Percentiles rank a stretch among this genome's conserved stretches.
Conservation (phyloP, 2,329 filamentous ascomycete species). For the Fonsecaea erecta region DNA sequence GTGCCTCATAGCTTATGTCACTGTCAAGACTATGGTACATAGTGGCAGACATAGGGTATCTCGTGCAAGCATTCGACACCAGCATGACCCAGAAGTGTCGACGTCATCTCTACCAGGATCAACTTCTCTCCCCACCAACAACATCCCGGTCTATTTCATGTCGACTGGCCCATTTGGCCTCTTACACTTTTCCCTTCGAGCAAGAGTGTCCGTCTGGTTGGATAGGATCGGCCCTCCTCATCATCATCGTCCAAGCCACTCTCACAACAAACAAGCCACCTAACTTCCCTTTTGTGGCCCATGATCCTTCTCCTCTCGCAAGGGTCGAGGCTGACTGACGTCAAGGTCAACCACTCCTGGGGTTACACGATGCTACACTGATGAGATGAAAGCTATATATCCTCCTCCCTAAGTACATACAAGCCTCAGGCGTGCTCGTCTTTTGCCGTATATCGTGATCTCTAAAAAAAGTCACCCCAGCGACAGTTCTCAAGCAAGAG, state of each 20-base stretch:
- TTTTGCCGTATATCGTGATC: no score
- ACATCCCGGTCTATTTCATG: neutral
- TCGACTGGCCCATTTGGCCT: neutral
- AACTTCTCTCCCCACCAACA: no score
- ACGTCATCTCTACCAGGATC: neutral
- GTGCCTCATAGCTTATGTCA: neutral
- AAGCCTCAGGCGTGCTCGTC: no score
- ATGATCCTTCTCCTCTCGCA: no score
- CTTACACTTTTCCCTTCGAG: neutral
- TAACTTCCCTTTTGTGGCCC: neutral
- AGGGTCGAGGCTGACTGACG: neutral
- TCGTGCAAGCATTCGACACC: no score
- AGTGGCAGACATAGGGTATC: no score
- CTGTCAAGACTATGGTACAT: neutral
- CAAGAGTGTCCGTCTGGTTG: neutral
- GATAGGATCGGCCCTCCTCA: no score
- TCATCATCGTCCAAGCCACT: neutral
- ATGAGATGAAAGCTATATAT: neutral
- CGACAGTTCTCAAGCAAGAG: neutral
- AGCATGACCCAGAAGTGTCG: neutral
- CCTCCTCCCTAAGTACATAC: no score
- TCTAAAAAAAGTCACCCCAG: no score
- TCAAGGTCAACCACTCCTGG: neutral
- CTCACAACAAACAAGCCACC: neutral
- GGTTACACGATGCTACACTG: no score